Evolutionary conservation across 306 rosid species (phyloP).

Genomic region (Pyrus betulifolia): DNA sequence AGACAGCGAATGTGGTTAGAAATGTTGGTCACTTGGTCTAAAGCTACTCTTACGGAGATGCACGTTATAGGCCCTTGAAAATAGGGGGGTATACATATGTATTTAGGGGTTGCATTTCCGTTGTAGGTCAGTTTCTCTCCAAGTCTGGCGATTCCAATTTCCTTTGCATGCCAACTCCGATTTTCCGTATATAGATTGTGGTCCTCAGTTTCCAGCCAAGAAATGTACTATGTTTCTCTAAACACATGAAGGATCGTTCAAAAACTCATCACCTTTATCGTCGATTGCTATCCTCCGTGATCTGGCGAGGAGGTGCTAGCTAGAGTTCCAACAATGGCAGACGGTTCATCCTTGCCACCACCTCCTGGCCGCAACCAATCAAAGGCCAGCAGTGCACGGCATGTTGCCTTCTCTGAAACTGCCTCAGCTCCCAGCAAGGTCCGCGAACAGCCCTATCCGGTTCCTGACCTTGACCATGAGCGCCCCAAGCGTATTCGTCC

Average conservation of each 20-base stretch:
- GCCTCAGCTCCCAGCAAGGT: background rate
- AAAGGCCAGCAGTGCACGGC: slow-evolving; percentile 12
- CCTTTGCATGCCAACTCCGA: background rate
- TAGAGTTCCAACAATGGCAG: slow-evolving; percentile 21
- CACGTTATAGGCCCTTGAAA: background rate
- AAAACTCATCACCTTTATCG: background rate
- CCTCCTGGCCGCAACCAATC: slow-evolving; percentile 6
- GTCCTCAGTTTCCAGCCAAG: background rate
- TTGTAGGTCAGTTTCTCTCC: background rate
- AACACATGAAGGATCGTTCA: background rate
- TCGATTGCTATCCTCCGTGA: background rate
- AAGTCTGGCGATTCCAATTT: background rate
- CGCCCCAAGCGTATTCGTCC: slow-evolving; percentile 1
- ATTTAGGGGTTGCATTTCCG: background rate
- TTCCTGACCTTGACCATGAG: slow-evolving; percentile 7
- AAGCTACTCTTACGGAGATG: background rate
- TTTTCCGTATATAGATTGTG: slow-evolving; percentile 10
- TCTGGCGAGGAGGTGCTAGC: slow-evolving; percentile 14
- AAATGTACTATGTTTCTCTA: background rate
- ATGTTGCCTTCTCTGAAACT: slow-evolving; percentile 7
- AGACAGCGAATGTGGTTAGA: background rate
- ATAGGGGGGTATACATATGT: background rate
- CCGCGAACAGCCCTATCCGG: background rate
- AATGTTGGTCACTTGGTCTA: background rate
- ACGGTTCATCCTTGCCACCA: slow-evolving; percentile 2